Evolutionary conservation across 768 basidiomycete species (phyloP), one percentile per base, ranked within the genome.

Genomic region (Steccherinum ochraceum): DNA sequence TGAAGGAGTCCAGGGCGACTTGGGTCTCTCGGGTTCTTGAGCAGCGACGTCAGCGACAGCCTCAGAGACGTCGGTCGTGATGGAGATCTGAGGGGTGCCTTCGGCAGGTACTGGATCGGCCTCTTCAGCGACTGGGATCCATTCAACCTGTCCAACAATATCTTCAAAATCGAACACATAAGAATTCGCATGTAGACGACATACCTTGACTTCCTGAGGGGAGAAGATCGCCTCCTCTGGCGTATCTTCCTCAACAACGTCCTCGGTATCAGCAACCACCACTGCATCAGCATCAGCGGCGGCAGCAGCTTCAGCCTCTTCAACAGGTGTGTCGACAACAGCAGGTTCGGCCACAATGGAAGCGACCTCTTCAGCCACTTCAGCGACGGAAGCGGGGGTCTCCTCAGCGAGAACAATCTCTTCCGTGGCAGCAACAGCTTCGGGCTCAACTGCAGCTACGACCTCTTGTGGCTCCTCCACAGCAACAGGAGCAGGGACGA

Each of bases 1-100:
- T 2, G 78, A 77, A 5, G 77, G 72, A 12, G 71, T 73, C 74
- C 73, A 79, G 24, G 76, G 76, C 13, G 75, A 76, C 55, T 75
- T 76, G 19, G 75, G 74, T 30, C 72, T 65, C 45, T 76, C 75
- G 12, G 69, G 46, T 19, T 68, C 63, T 4, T 49, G 25, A 12
- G 39, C 39, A 21, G 40, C 13, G 4, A 7, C 7, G 7, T 35
- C 30, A 16, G 30, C 30, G 30, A 35, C 30, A 16, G 30, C 30
- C 7, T 35, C 30, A 35, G 30, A 35, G 30, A 35, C 30, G 30
- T 43, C 42, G 21, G 42, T n/a, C 20, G 48, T 49, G 5, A 44
- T 18, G 23, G 49, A 40, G 24, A 49, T 49, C 19, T 18, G 16
- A 12, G 48, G 48, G 16, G 48, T 24, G 10, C 23, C 42, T 44